Evolutionary conservation across 1,284 basidiomycete genomes (phyloP).

Genomic region (Trichosporon inkin): DNA sequence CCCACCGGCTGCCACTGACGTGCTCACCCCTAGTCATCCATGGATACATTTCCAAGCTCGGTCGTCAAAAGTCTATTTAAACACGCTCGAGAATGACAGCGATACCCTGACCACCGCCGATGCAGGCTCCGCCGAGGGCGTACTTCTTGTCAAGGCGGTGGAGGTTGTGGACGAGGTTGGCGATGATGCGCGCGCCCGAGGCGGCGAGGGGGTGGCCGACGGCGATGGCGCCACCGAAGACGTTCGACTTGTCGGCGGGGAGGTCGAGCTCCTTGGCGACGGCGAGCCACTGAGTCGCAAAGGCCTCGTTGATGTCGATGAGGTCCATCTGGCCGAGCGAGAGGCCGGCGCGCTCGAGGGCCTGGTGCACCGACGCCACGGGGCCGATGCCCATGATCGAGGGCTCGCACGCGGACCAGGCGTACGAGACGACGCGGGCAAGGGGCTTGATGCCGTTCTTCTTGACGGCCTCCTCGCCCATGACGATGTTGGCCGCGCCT

Average conservation of each 20-base stretch:
- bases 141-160: conserved; percentile 55
- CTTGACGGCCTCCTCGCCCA: conserved; percentile 53
- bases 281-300: conserved; percentile 57
- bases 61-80: conserved; percentile 1
- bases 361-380: conserved; percentile 45
- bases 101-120: conserved; percentile 52
- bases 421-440: conserved; percentile 54
- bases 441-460: conserved; percentile 54
- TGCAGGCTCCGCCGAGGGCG: conserved; percentile 57
- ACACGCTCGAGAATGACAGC: conserved; percentile 43
- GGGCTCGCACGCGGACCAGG: conserved; percentile 57
- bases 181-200: conserved; percentile 55
- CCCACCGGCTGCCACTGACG: not conserved
- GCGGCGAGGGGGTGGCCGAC: conserved; percentile 58
- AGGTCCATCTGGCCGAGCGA: conserved; percentile 55
- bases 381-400: conserved; percentile 59
- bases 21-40: not conserved
- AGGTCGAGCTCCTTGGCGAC: conserved; percentile 57
- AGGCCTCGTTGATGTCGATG: conserved; percentile 59
- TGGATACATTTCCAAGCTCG: conserved; percentile 2
- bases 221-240: conserved; percentile 54
- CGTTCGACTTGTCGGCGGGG: conserved; percentile 56
- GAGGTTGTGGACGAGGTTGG: conserved; percentile 56
- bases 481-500: conserved; percentile 57
- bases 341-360: conserved; percentile 37